Evolutionary conservation across 1,284 basidiomycete species (phyloP).

Genomic region (Puccinia polysora): DNA sequence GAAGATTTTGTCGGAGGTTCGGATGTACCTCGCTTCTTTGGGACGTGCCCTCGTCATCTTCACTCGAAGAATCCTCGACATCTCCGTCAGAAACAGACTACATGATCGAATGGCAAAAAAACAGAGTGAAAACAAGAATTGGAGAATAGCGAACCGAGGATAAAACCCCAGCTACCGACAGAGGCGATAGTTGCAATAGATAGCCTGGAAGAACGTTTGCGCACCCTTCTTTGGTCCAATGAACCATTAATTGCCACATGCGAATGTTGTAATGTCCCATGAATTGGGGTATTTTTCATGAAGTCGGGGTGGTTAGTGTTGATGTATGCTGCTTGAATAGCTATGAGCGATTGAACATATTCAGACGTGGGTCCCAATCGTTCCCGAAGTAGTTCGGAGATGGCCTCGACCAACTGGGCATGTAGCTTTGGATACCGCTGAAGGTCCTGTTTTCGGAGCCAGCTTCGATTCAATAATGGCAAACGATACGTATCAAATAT

Average conservation of each 20-base stretch:
- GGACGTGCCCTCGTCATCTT: conserved; percentile 33
- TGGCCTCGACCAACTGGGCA: conserved; percentile 90
- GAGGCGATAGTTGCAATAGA: conserved; percentile 32
- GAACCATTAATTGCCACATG: conserved; percentile 50
- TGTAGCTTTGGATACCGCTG: conserved; percentile 92
- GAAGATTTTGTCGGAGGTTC: conserved; percentile 17
- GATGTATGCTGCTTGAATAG: conserved; percentile 98
- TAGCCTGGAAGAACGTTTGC: conserved; percentile 35
- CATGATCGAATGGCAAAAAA: conserved; percentile 12
- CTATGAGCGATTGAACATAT: conserved; percentile 90
- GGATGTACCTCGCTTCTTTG: conserved; percentile 11
- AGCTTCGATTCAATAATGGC: no score
- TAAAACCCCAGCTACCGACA: conserved; percentile 35
- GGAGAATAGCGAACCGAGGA: conserved; percentile 35
- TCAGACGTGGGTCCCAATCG: conserved; percentile 92
- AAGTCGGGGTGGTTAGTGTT: conserved; percentile 96
- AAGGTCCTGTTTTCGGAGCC: conserved; percentile 66
- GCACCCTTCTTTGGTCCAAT: conserved; percentile 42
- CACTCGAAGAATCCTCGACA: conserved; percentile 41
- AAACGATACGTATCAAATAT: no score
- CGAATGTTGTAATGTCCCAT: conserved; percentile 53
- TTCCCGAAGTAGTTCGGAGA: conserved; percentile 90
- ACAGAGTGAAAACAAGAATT: conserved; percentile 1
- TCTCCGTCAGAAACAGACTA: conserved; percentile 43
- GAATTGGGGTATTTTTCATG: conserved; percentile 64